Evolutionary conservation across 176 grass and related monocot genomes (phyloP), one percentile per base, ranked within the genome.

Genomic region (Elaeis guineensis): DNA sequence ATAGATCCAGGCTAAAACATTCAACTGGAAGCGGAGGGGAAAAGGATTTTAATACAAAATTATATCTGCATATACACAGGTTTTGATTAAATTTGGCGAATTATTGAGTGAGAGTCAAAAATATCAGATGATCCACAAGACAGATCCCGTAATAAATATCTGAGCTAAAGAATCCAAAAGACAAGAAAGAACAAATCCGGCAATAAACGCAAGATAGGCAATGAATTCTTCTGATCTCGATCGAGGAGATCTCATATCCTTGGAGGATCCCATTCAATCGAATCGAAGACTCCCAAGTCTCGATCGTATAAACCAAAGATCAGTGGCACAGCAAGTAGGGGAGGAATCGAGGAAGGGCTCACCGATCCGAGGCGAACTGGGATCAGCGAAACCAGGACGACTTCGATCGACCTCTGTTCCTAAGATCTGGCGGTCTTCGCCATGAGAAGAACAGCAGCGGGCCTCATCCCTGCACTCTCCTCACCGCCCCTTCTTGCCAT

Each of bases 401-500:
- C 35, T 44, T 44, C 35, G 35, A 44, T 44, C 11, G 35, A 11
- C 35, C 35, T 44, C 35, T 44, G 35, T 3, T 44, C 59, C 74
- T 70, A 86, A 81, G 78, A 85, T 85, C 82, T 80, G 72, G 77
- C 77, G 63, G 70, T 52, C 35, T 44, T 44, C 61, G 65, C 55
- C 59, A 74, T 69, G 70, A 54, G 67, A 67, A 49, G 69, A 60
- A 29, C 58, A 32, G 51, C 11, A 19, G 21, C 22, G 48, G 58
- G 61, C 54, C 17, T 49, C 19, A 52, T 19, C 53, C 18, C 11
- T 50, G 9, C 11, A 1, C 35, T 15, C 28, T 19, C 58, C 35
- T 12, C 11, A 44, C 49, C n/a, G 19, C 19, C 21, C 51, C 58
- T 23, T 20, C 11, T 59, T 26, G 25, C 39, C 39, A 50, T 58